Percentiles rank a stretch among this genome's conserved stretches.
These are phyloP conservation scores for Oryza longistaminata DNA, from an alignment of 176 grass and related monocot genomes.

Conservation along the genomic window DNA sequence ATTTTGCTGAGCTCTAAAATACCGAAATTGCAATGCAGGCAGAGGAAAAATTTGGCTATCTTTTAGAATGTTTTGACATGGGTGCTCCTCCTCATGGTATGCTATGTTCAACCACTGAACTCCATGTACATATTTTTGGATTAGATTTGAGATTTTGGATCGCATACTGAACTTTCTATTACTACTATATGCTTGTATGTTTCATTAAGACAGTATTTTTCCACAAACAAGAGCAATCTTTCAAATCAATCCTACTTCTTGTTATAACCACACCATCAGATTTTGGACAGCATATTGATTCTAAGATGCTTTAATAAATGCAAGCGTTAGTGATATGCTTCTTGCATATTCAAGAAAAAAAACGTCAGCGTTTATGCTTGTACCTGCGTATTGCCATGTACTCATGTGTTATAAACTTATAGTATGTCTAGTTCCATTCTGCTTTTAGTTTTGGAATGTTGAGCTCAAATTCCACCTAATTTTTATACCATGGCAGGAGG, in stretches of 20 bases:
- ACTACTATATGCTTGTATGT: neutral
- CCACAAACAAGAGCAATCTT: neutral
- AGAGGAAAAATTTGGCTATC: slow-evolving; percentile 96
- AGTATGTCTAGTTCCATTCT: neutral
- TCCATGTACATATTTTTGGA: neutral
- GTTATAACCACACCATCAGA: neutral
- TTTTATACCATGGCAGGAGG: slow-evolving; percentile 53
- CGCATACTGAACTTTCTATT: neutral
- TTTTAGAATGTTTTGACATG: slow-evolving; percentile 91
- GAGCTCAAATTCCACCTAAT: neutral
- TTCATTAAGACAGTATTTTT: neutral
- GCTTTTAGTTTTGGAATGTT: neutral
- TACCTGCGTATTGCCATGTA: neutral
- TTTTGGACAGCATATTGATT: neutral
- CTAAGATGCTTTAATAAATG: slow-evolving; percentile 14
- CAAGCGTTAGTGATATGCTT: too few species aligned
- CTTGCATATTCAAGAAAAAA: neutral
- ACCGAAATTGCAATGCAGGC: slow-evolving; percentile 46
- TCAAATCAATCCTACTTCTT: slow-evolving; percentile 1
- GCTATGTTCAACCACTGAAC: slow-evolving; percentile 1
- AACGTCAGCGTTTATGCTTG: neutral
- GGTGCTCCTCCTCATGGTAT: slow-evolving; percentile 96
- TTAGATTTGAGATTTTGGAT: neutral
- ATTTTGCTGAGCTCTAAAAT: neutral
- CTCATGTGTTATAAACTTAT: too few species aligned